Evolutionary conservation across 371 early-diverging fungal species (phyloP), one percentile per base, ranked within the genome.

Genomic region (Mortierella sp.): DNA sequence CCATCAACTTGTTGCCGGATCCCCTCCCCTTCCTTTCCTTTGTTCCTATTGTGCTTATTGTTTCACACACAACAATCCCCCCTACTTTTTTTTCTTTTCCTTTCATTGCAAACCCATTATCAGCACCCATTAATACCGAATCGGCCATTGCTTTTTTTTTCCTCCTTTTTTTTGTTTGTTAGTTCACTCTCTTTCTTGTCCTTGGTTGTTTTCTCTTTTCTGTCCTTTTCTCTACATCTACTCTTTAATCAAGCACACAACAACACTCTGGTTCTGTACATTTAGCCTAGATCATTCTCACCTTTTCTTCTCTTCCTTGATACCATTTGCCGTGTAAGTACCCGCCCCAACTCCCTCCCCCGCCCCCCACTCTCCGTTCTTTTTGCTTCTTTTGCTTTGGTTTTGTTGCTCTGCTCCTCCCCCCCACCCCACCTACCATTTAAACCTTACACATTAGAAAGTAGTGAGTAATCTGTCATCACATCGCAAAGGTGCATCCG

Each of bases 41-140:
- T 58, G n/a, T 51, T 59, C 19, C 7, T 37, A 22, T 52, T 49
- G 29, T 57, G 31, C 17, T 6, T 12, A 22, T 44, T 28, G 41
- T 39, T 28, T 46, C 41, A 34, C 10, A 4, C 34, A 34, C 34
- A 4, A 4, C 34, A 34, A 34, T 10, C 34, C 34, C 34, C 4
- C 10, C 10, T 4, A 34, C 34, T 37, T 54, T 47, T 49, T 50
- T 24, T 34, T 17, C 27, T 47, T n/a, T 49, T 47, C 17, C 45
- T 17, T 45, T 34, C 43, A 41, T 25, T 55, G 22, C 31, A 14
- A 43, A 31, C 58, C 31, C 21, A 34, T 34, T 10, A 7, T 27
- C 50, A 44, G 56, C 40, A 61, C 31, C 56, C 67, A 67, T 67
- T 73, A 73, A 73, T 73, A 73, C 74, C 74, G 54, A 49, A 16